phyloP scores from a whole-genome alignment of 495 filamentous ascomycete species.

The Daldinia loculata region DNA sequence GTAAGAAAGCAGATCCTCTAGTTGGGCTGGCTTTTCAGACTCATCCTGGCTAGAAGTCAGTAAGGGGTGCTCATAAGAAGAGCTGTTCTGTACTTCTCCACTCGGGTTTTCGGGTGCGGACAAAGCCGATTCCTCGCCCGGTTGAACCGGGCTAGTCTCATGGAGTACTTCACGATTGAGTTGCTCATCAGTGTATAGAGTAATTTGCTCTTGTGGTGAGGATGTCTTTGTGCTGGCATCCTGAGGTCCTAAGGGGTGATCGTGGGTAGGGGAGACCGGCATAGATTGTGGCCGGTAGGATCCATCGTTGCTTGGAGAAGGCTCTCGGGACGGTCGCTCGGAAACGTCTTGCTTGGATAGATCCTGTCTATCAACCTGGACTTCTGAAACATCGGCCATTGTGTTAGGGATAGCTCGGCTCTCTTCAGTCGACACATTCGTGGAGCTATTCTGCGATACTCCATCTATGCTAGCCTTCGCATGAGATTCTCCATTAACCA shows the following conservation, averaged over 20 bases:
- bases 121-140: constrained; percentile 4
- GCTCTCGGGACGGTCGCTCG: constrained; percentile 11
- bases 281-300: constrained; percentile 19
- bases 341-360: constrained; percentile 2
- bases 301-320: constrained; percentile 26
- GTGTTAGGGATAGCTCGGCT: not conserved
- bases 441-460: not conserved
- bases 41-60: constrained; percentile 44
- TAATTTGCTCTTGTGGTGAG: constrained; percentile 4
- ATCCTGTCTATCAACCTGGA: constrained; percentile 10
- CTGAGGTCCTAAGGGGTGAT: constrained; percentile 1
- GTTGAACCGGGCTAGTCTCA: constrained; percentile 17
- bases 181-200: constrained; percentile 11
- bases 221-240: not conserved
- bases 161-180: constrained; percentile 18
- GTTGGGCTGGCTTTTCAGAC: constrained; percentile 18
- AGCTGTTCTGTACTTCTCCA: constrained; percentile 46
- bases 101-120: constrained; percentile 18
- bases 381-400: not conserved
- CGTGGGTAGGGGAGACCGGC: constrained; percentile 12
- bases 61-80: constrained; percentile 44
- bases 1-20: constrained; percentile 69
- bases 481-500: not conserved
- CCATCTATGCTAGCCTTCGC: not conserved
- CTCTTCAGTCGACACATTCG: not conserved